These are phyloP conservation scores for Penicillium nordicum DNA, from an alignment of 2,329 filamentous ascomycete genomes.

Conservation along the genomic window DNA sequence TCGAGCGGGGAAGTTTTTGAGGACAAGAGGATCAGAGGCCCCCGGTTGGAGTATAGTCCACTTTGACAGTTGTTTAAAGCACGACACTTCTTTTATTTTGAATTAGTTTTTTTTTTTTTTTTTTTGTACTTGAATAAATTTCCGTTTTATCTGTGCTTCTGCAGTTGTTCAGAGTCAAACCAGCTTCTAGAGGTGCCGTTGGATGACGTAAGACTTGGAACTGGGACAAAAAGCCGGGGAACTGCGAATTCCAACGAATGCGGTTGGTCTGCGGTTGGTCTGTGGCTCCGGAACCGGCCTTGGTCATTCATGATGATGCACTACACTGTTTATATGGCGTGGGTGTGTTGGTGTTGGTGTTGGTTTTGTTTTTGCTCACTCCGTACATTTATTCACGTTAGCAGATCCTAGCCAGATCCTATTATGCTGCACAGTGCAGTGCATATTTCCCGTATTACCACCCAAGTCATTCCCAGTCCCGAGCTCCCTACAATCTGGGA, in stretches of 20 bases:
- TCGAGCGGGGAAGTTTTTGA: slow-evolving; percentile 14
- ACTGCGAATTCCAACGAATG: slow-evolving; percentile 24
- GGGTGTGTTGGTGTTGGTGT: too few relatives aligned
- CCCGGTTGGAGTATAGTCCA: not conserved
- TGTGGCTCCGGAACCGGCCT: slow-evolving; percentile 10
- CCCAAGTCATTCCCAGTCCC: not conserved
- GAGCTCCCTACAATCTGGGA: not conserved
- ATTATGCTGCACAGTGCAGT: not conserved
- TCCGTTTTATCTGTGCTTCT: slow-evolving; percentile 7
- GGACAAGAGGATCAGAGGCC: slow-evolving; percentile 8
- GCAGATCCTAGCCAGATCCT: too few relatives aligned
- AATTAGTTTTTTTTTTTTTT: not conserved
- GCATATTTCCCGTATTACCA: not conserved
- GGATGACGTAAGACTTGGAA: slow-evolving; percentile 38
- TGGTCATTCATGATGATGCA: slow-evolving; percentile 4
- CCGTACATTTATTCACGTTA: not conserved
- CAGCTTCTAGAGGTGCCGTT: slow-evolving; percentile 7
- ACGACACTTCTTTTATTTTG: not conserved
- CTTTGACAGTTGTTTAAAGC: not conserved
- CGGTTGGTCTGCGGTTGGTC: slow-evolving; percentile 17
- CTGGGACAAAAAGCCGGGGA: slow-evolving; percentile 31
- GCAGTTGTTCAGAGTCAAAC: slow-evolving; percentile 14
- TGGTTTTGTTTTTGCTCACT: not conserved
- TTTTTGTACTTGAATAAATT: not conserved
- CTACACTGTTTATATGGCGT: not conserved